Conservation (phyloP, 2,329 filamentous ascomycete genomes). For the Penicillium corylophilum region DNA sequence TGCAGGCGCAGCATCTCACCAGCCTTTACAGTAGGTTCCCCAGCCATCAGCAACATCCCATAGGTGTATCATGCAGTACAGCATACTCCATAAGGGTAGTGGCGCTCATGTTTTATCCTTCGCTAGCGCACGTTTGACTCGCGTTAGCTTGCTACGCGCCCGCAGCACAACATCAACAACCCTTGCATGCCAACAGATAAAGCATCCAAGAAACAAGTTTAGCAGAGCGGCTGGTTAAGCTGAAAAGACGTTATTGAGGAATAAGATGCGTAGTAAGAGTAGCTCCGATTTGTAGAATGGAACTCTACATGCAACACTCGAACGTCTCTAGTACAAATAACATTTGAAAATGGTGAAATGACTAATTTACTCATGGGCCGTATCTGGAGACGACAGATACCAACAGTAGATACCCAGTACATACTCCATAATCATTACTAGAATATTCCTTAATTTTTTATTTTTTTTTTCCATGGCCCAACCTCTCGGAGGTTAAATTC, state of each 20-base stretch:
- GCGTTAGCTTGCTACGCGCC: background rate
- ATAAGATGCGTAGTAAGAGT: no score
- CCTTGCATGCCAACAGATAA: background rate
- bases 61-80: no score
- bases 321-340: no score
- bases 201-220: background rate
- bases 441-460: background rate
- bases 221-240: background rate
- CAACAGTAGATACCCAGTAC: background rate
- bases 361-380: background rate
- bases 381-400: background rate
- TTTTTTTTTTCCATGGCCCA: constrained; percentile 2
- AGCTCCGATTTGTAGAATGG: no score
- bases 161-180: background rate
- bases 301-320: no score
- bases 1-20: background rate
- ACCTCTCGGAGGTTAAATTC: constrained; percentile 4
- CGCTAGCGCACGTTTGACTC: background rate
- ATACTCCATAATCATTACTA: background rate
- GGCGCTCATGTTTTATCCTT: background rate
- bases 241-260: background rate
- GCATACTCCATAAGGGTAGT: no score
- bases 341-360: no score
- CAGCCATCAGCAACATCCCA: background rate
- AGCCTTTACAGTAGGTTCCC: background rate